Conservation (phyloP, 768 basidiomycete species). For the Kwoniella sp. region DNA sequence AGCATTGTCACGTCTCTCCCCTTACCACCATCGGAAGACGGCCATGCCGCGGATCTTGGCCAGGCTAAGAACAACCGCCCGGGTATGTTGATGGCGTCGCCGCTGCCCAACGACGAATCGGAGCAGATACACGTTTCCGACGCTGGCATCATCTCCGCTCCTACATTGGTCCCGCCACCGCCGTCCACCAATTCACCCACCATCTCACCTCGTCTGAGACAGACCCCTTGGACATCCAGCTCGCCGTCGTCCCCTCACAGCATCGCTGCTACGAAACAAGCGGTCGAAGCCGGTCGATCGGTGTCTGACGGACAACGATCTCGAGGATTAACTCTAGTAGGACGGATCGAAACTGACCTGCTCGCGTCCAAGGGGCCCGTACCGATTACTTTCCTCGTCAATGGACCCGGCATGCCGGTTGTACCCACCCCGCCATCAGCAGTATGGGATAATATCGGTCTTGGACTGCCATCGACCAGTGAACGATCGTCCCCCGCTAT, state of each 20-base stretch:
- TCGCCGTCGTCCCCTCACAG: slow-evolving; percentile 39
- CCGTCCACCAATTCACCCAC: not conserved
- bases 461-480: slow-evolving; percentile 19
- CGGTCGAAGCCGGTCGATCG: slow-evolving; percentile 32
- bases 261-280: slow-evolving; percentile 31
- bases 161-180: slow-evolving; percentile 5
- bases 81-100: too few relatives aligned
- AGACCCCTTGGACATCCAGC: slow-evolving; percentile 19
- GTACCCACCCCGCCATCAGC: not conserved
- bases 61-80: too few relatives aligned
- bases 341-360: slow-evolving; percentile 44
- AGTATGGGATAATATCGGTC: slow-evolving; percentile 8
- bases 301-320: slow-evolving; percentile 23
- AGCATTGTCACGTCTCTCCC: too few relatives aligned
- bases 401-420: slow-evolving; percentile 19
- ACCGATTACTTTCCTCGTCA: slow-evolving; percentile 43
- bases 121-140: not conserved
- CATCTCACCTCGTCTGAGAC: slow-evolving; percentile 4
- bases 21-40: too few relatives aligned
- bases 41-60: too few relatives aligned
- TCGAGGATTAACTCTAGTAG: slow-evolving; percentile 40
- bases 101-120: slow-evolving; percentile 21
- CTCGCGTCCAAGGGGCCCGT: slow-evolving; percentile 41
- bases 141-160: slow-evolving; percentile 4
- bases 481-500: slow-evolving; percentile 6